Percentiles rank a stretch among this genome's conserved stretches.
Evolutionary conservation across 2,329 filamentous ascomycete species (phyloP).

Genomic region (Rutstroemia sp.): DNA sequence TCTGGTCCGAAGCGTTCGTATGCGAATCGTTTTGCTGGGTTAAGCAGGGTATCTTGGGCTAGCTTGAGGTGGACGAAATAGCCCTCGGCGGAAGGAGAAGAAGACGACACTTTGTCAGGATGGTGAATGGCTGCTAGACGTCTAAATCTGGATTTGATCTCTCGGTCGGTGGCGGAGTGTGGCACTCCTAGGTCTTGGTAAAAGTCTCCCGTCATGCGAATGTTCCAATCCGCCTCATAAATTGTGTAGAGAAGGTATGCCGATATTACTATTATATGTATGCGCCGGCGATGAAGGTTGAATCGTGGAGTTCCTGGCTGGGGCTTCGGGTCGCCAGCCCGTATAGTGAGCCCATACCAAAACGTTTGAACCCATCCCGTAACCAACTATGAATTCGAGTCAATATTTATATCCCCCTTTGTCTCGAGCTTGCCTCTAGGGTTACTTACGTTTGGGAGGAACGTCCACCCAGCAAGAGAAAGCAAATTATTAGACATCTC

Average conservation of each 20-base stretch:
- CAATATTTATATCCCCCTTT: constrained; percentile 4
- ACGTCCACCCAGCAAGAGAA: constrained; percentile 52
- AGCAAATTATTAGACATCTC: constrained; percentile 33
- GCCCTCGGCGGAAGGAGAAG: constrained; percentile 29
- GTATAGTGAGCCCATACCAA: constrained; percentile 83
- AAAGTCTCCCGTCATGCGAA: constrained; percentile 65
- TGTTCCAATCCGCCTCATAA: constrained; percentile 81
- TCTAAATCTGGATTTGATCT: constrained; percentile 72
- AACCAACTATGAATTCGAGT: constrained; percentile 52
- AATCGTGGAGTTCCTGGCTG: constrained; percentile 61
- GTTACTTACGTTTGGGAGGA: constrained; percentile 49
- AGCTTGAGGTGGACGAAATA: constrained; percentile 79
- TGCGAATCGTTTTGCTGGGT: constrained; percentile 71
- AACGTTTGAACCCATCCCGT: constrained; percentile 71
- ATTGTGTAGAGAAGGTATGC: constrained; percentile 86
- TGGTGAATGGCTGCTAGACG: constrained; percentile 10
- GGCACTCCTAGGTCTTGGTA: constrained; percentile 71
- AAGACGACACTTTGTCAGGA: constrained; percentile 42
- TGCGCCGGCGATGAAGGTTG: constrained; percentile 67
- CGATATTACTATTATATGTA: constrained; percentile 76
- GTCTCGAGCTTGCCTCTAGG: not conserved
- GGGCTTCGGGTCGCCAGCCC: constrained; percentile 78
- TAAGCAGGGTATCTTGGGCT: constrained; percentile 74
- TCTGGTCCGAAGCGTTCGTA: constrained; percentile 84
- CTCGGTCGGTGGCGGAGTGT: constrained; percentile 60